Base-by-base conservation (phyloP, 768 basidiomycete species). In the Russula sp. region DNA sequence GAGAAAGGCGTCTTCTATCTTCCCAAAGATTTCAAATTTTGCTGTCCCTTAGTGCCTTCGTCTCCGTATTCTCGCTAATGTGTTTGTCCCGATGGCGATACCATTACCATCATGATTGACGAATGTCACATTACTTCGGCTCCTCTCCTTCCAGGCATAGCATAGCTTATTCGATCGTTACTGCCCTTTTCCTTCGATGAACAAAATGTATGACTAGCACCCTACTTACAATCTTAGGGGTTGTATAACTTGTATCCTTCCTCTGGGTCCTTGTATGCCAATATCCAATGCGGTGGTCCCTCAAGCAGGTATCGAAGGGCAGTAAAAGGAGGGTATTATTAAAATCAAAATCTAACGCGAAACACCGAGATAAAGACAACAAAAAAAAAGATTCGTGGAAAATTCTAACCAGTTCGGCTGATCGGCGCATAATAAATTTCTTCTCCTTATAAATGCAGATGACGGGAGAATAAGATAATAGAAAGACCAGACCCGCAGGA, bases 1-100 rank as follows among this genome's bases (percentile, higher is more conserved):
- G 89, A 94, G 72, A 92, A 90, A 75, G 85, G 86, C 59, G 78
- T 88, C 68, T 95, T 98, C 75, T 78, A 85, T 30, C 81, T 96
- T 42, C 95, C 94, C 70, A 96, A 95, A 81, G 95, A 94, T 87
- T 72, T 70, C 67, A 67, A 28, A 52, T 24, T 36, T 61, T 34
- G 14, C 52, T 56, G 16, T 49, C 38, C 34, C 36, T 26, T 57
- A 46, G 57, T 49, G 40, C 53, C 9, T 59, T 54, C 26, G 63
- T 30, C 49, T 48, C 6, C n/a, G n/a, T n/a, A 49, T 30, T 56
- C 18, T 56, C n/a, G n/a, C 44, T 44, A 62, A 22, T 53, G 9
- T 53, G 18, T 38, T 49, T 32, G 38, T 40, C 38, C 22, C n/a
- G 57, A 26, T 42, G 46, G 20, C 30, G 53, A 65, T 65, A 61